Percentiles rank a stretch among this genome's conserved stretches.
Evolutionary conservation across 1,139 yeast genomes (phyloP).

Genomic region (Debaryomycetaceae sp.): DNA sequence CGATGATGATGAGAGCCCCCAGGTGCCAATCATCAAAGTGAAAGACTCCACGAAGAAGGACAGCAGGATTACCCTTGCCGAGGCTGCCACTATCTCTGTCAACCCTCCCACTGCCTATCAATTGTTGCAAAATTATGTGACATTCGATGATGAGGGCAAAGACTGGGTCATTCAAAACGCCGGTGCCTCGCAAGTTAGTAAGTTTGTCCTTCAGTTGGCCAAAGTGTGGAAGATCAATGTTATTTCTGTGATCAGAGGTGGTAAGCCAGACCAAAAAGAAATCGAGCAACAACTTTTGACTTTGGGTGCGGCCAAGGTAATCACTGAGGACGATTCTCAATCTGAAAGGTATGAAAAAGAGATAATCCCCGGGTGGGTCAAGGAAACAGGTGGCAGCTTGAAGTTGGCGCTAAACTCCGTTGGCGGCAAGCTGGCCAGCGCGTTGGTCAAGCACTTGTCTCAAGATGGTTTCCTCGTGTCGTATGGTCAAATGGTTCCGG

Average conservation of each 20-base stretch:
- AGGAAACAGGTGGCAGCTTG: conserved; percentile 34
- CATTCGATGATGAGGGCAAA: conserved; percentile 13
- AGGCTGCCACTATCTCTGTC: conserved; percentile 32
- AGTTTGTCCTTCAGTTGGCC: conserved; percentile 28
- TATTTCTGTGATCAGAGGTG: conserved; percentile 28
- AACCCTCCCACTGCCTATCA: conserved; percentile 35
- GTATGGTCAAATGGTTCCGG: conserved; percentile 30
- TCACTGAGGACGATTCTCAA: conserved; percentile 46
- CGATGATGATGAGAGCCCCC: conserved; percentile 11
- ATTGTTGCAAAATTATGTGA: conserved; percentile 22
- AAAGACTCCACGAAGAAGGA: conserved; percentile 10
- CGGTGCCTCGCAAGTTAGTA: conserved; percentile 32
- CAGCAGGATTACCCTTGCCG: conserved; percentile 17
- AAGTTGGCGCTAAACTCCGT: conserved; percentile 31
- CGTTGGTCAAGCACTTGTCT: conserved; percentile 22
- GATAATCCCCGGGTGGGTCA: conserved; percentile 32
- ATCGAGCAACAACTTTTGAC: conserved; percentile 17
- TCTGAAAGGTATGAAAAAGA: conserved; percentile 59
- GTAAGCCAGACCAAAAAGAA: conserved; percentile 21
- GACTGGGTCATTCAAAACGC: conserved; percentile 36
- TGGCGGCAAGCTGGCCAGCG: conserved; percentile 24
- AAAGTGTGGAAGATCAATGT: conserved; percentile 20
- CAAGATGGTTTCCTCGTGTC: conserved; percentile 24
- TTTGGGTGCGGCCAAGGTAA: conserved; percentile 30
- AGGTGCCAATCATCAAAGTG: conserved; percentile 20